phyloP scores from a whole-genome alignment of 257 asterid species.

The Solanum megistacrolobum region DNA sequence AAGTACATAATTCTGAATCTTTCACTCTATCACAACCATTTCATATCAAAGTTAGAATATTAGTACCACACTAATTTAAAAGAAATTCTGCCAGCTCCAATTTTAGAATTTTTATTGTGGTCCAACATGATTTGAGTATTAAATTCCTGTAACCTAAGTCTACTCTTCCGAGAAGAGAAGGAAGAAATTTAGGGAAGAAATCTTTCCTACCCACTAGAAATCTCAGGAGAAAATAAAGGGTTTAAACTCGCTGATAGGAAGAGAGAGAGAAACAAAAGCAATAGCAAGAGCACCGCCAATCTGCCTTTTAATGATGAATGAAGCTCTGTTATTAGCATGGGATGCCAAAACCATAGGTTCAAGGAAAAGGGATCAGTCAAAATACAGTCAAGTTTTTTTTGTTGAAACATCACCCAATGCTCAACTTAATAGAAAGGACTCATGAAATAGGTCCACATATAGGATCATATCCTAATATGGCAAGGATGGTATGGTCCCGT shows the following conservation, averaged over 20 bases:
- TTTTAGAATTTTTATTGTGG: background rate
- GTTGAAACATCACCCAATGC: background rate
- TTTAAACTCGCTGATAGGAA: background rate
- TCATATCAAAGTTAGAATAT: background rate
- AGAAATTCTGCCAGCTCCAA: background rate
- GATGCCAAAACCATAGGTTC: background rate
- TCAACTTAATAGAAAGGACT: background rate
- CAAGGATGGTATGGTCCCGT: background rate
- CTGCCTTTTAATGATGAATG: background rate
- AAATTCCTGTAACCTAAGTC: background rate
- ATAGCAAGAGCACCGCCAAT: background rate
- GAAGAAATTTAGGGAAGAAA: background rate
- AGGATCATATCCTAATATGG: background rate
- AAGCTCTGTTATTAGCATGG: background rate
- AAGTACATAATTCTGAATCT: background rate
- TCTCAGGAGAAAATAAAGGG: background rate
- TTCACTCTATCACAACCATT: background rate
- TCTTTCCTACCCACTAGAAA: background rate
- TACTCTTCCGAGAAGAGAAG: background rate
- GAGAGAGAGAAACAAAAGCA: background rate
- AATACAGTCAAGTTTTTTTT: background rate
- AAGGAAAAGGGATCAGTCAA: background rate
- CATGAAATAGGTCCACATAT: background rate
- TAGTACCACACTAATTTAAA: background rate
- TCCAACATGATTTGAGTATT: background rate